Evolutionary conservation across 129 eudicot species (phyloP), one percentile per base, ranked within the genome.

Genomic region (Lactuca sativa): DNA sequence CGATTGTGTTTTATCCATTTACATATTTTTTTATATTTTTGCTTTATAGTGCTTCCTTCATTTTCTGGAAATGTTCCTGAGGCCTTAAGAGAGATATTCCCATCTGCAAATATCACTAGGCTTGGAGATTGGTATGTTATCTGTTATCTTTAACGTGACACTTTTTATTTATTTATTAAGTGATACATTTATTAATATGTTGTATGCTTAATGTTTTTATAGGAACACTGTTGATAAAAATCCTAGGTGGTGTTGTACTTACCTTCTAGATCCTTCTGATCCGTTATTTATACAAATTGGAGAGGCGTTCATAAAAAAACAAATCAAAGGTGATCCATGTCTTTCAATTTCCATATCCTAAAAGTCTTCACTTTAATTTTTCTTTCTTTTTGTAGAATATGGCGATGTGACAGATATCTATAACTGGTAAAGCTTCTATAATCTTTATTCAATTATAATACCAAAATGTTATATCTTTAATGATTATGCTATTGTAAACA

Each of bases 51-150:
- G 56, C 92, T 93, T 59, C 98, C 98, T 56, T 89, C 98, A 72
- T 93, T 93, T 71, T 89, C 98, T 63, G 98, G 98, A 43, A 93
- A 93, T 59, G 92, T 93, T 75, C 98, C 98, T 31, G 88, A 88
- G 16, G 96, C 98, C 41, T 69, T 93, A 31, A 85, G 70, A 82
- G 77, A 78, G 10, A 83, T 80, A 11, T 93, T 78, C 61, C 98
- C 98, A 41, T 74, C 84, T 59, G 89, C 98, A 64, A 89, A 93
- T 79, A 93, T 93, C 64, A 93, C 90, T 34, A 85, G 92, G 59
- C 95, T 93, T 64, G 96, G 96, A 64, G 86, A 89, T 32, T 92
- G 98, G 96, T 89, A 83, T 34, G 53, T 64, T 32, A 60, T 57
- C 56, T 34, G 53, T 64, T 32, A 60, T 57, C 56, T 4, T 30